Evolutionary conservation across 2,329 filamentous ascomycete species (phyloP).

Genomic region (Fusarium verrucosum): DNA sequence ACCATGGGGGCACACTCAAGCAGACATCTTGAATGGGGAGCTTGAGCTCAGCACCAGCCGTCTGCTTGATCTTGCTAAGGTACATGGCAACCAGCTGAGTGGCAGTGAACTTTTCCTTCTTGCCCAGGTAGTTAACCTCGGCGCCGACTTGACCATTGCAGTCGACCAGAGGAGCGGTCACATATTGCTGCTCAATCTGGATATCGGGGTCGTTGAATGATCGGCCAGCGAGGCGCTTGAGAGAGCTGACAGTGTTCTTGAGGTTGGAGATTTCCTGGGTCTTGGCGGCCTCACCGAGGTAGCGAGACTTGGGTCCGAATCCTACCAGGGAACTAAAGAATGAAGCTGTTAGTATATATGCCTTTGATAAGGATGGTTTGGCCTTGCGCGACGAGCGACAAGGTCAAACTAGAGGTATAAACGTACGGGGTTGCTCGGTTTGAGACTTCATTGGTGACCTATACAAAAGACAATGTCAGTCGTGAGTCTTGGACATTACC

Average conservation of each 20-base stretch:
- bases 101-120: slow-evolving; percentile 95
- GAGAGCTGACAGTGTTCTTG: slow-evolving; percentile 94
- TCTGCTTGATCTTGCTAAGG: slow-evolving; percentile 92
- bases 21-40: slow-evolving; percentile 92
- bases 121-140: slow-evolving; percentile 90
- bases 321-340: slow-evolving; percentile 82
- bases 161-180: slow-evolving; percentile 86
- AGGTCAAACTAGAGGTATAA: slow-evolving; percentile 8
- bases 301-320: slow-evolving; percentile 93
- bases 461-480: slow-evolving; percentile 36
- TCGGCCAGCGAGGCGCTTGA: slow-evolving; percentile 93
- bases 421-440: slow-evolving; percentile 98
- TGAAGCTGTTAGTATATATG: slow-evolving; percentile 38
- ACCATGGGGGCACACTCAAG: slow-evolving; percentile 95
- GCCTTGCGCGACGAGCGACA: slow-evolving; percentile 12
- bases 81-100: slow-evolving; percentile 96
- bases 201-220: slow-evolving; percentile 89
- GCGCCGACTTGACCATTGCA: slow-evolving; percentile 94
- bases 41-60: slow-evolving; percentile 85
- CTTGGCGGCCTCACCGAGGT: slow-evolving; percentile 94
- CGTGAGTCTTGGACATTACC: not conserved
- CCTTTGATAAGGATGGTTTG: slow-evolving; percentile 28
- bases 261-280: slow-evolving; percentile 99
- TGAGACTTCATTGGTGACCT: slow-evolving; percentile 99
- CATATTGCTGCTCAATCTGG: slow-evolving; percentile 89